These are phyloP conservation scores for Trametes sp. DNA, from an alignment of 1,284 basidiomycete genomes.

Conservation along the genomic window DNA sequence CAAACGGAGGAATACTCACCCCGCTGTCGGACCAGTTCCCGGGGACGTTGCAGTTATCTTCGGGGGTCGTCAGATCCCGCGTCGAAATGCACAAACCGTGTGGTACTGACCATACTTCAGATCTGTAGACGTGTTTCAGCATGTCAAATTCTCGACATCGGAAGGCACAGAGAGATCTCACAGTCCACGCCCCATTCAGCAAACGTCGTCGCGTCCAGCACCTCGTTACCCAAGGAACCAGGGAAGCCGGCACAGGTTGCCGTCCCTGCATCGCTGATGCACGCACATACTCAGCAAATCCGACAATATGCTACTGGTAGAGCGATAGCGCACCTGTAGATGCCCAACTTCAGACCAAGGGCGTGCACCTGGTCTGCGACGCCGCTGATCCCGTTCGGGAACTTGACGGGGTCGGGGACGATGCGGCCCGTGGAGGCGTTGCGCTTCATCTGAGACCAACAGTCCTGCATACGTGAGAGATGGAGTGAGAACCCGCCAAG, in stretches of 20 bases:
- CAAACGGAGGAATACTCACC: slow-evolving; percentile 37
- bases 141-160: neutral
- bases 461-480: slow-evolving; percentile 48
- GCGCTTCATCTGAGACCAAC: slow-evolving; percentile 55
- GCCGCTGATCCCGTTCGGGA: slow-evolving; percentile 58
- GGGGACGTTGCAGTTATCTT: slow-evolving; percentile 65
- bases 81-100: neutral
- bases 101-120: slow-evolving; percentile 57
- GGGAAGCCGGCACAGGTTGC: slow-evolving; percentile 60
- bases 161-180: slow-evolving; percentile 27
- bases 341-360: slow-evolving; percentile 60
- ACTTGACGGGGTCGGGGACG: slow-evolving; percentile 58
- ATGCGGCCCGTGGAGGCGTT: slow-evolving; percentile 51
- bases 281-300: too few species aligned
- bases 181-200: slow-evolving; percentile 62
- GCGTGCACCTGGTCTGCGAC: slow-evolving; percentile 55
- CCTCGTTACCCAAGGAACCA: slow-evolving; percentile 57
- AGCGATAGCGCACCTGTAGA: slow-evolving; percentile 49
- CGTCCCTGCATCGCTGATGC: slow-evolving; percentile 58
- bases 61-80: neutral
- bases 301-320: too few species aligned
- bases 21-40: slow-evolving; percentile 56
- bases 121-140: slow-evolving; percentile 36
- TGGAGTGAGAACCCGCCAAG: neutral
- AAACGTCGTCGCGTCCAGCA: slow-evolving; percentile 58